These are phyloP conservation scores for Ilyonectria sp. DNA, from an alignment of 2,329 filamentous ascomycete species.

Conservation along the genomic window DNA sequence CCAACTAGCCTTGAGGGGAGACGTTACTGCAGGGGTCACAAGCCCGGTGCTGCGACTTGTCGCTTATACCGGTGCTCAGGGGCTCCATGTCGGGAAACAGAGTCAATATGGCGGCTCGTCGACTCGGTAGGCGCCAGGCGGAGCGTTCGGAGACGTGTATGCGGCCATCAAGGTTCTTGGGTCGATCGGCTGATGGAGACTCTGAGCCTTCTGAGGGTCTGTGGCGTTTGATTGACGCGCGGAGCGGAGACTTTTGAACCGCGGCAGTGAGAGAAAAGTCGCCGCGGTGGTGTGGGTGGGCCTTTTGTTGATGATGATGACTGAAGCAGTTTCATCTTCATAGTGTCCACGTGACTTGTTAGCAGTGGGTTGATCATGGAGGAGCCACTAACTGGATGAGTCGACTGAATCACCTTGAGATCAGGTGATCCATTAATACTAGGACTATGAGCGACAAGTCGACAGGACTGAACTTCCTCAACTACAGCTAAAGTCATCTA, in stretches of 20 bases:
- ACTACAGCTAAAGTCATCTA: too few relatives aligned
- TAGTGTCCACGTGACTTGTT: too few relatives aligned
- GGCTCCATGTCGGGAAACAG: constrained; percentile 28
- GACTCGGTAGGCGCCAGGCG: neutral
- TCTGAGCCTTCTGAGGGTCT: neutral
- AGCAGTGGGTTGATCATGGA: too few relatives aligned
- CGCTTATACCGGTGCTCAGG: constrained; percentile 26
- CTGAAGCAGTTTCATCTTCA: too few relatives aligned
- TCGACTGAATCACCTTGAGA: too few relatives aligned
- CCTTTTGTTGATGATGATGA: too few relatives aligned
- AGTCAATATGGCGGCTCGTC: neutral
- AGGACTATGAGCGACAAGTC: too few relatives aligned
- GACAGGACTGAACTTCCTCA: too few relatives aligned
- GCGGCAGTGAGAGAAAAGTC: neutral
- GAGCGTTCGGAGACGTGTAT: neutral
- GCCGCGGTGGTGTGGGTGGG: neutral
- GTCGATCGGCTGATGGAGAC: neutral
- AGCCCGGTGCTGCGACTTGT: constrained; percentile 37
- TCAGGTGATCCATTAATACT: too few relatives aligned
- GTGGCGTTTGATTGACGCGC: neutral
- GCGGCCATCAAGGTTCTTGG: neutral
- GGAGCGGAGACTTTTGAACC: neutral
- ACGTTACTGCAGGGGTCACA: constrained; percentile 36
- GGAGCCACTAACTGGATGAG: too few relatives aligned
- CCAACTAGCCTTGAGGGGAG: neutral